These are phyloP conservation scores for Papilionanthe hybrid DNA, from an alignment of 116 monocot genomes.

Conservation along the genomic window DNA sequence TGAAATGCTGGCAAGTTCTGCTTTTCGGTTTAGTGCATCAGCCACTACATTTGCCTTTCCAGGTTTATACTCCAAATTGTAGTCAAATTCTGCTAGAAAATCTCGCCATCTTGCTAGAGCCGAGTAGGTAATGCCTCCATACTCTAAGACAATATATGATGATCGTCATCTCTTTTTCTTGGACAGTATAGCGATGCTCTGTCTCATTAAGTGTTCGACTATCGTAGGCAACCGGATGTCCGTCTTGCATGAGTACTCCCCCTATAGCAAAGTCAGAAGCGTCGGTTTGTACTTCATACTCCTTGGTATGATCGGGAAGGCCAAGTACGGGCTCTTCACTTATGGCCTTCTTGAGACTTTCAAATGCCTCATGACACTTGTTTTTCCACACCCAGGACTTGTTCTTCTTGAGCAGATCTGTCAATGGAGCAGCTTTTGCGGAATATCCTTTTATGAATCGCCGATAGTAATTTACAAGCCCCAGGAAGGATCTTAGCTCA, in stretches of 20 bases:
- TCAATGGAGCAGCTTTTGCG: not conserved
- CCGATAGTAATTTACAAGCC: not conserved
- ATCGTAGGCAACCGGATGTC: not conserved
- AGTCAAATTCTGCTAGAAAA: not conserved
- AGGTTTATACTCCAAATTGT: not conserved
- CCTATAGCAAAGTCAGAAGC: not conserved
- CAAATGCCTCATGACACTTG: not conserved
- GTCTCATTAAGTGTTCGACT: not conserved
- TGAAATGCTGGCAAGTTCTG: not conserved
- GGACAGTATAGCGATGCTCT: not conserved
- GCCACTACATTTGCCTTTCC: not conserved
- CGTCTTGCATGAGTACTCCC: no score
- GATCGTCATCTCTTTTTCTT: not conserved
- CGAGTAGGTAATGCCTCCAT: not conserved
- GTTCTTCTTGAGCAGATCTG: not conserved
- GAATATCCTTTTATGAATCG: not conserved
- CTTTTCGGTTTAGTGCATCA: not conserved
- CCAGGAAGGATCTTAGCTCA: not conserved
- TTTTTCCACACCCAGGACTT: not conserved
- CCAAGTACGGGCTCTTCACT: not conserved
- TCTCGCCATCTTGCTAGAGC: conserved; percentile 3
- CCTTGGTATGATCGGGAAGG: not conserved
- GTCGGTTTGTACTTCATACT: not conserved
- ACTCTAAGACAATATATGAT: not conserved
- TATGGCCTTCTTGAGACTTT: not conserved